Evolutionary conservation across 2,329 filamentous ascomycete genomes (phyloP), one percentile per base, ranked within the genome.

Genomic region (Aspergillus hiratsukae): DNA sequence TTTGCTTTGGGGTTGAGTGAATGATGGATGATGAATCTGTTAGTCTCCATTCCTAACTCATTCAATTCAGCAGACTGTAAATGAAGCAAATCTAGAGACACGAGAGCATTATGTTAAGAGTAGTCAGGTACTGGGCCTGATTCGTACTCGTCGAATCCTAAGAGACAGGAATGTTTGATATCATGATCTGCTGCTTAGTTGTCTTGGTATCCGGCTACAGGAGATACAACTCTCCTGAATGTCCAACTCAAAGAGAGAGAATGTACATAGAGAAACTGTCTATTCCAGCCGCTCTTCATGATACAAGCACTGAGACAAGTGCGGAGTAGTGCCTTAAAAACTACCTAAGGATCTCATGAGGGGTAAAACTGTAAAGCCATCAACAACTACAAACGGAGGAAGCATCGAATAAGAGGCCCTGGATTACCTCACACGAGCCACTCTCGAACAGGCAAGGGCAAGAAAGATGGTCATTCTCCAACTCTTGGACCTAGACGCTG

Each of bases 361-460:
- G 31, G 31, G 31, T 37, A 37, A 17, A 37, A 35, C 14, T 7
- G 11, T 37, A 17, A 10, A 17, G 5, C 21, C 4, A 23, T 23
- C 19, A 23, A 23, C 41, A 45, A 45, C 41, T 45, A 19, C 21
- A 14, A 35, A 37, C 14, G 19, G 19, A 45, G 3, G n/a, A 11
- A 45, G n/a, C n/a, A 40, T 52, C 55, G 51, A 56, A 53, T 53
- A 37, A 43, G 14, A 50, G 21, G 40, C 49, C 35, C 21, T 46
- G 51, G 28, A 51, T 46, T 48, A 28, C n/a, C 50, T 53, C 46
- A 45, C 50, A 35, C 50, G 49, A 56, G 48, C 41, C 49, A 57
- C 41, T 45, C 19, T 19, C 8, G 41, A 37, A 37, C 5, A 37
- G 31, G 31, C 11, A 35, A 17, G 31, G 31, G 4, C 11, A 10